Evolutionary conservation across 1,139 yeast species (phyloP).

Genomic region (Yamadazyma membranifaciens): DNA sequence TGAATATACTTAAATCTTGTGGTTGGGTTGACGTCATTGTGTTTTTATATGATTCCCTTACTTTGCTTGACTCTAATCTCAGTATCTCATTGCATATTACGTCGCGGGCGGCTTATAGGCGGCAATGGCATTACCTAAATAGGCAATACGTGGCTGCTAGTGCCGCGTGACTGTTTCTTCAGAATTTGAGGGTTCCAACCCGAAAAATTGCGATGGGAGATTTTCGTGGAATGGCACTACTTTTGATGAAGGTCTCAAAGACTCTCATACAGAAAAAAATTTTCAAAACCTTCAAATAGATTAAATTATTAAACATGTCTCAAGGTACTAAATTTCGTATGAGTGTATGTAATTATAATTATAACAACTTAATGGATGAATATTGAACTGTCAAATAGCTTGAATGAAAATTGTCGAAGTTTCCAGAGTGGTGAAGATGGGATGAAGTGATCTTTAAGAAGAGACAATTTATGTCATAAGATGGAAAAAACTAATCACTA

Average conservation of each 20-base stretch:
- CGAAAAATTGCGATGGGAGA: not conserved
- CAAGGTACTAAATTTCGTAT: slow-evolving; percentile 99
- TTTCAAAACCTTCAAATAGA: slow-evolving; percentile 3
- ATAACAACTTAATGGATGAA: not conserved
- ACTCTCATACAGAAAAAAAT: slow-evolving; percentile 1
- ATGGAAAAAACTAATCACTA: too few relatives aligned
- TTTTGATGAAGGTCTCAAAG: slow-evolving; percentile 4
- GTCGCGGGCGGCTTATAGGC: slow-evolving; percentile 4
- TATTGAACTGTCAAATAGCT: slow-evolving; percentile 1
- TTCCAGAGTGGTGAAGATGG: not conserved
- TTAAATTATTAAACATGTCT: slow-evolving; percentile 31
- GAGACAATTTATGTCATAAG: too few relatives aligned
- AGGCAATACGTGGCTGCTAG: not conserved
- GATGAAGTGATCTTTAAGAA: too few relatives aligned
- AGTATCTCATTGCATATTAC: too few relatives aligned
- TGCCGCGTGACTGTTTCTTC: slow-evolving; percentile 1
- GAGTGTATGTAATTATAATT: slow-evolving; percentile 68
- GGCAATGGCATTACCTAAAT: not conserved
- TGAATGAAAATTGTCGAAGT: not conserved
- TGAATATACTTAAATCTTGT: slow-evolving; percentile 60
- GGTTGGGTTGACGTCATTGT: slow-evolving; percentile 30
- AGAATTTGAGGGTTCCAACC: not conserved
- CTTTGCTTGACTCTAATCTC: not conserved
- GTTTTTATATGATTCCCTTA: not conserved
- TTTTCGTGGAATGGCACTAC: slow-evolving; percentile 2